Percentiles rank a stretch among this genome's conserved stretches.
phyloP scores from a whole-genome alignment of 495 filamentous ascomycete species.

The Lepidopterella palustris region DNA sequence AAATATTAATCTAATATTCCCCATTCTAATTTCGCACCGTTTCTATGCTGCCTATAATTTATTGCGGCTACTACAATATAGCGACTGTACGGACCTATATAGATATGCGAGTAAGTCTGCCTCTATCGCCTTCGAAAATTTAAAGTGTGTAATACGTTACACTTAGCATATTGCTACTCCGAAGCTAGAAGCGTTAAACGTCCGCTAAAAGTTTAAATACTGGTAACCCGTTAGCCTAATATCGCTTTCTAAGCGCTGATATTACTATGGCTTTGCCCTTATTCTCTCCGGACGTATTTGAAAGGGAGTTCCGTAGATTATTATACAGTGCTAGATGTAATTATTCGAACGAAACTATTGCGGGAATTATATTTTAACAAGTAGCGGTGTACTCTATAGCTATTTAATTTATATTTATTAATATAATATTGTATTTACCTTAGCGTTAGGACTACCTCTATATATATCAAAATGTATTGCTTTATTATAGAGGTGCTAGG shows the following conservation, averaged over 20 bases:
- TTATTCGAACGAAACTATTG: neutral
- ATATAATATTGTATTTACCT: neutral
- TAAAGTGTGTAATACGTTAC: neutral
- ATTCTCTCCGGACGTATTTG: neutral
- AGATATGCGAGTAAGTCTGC: neutral
- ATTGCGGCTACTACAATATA: neutral
- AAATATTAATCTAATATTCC: neutral
- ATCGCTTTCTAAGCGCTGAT: neutral
- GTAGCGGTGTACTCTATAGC: neutral
- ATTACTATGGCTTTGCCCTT: neutral
- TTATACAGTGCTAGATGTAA: neutral
- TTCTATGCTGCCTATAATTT: too few relatives aligned
- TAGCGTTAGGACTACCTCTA: neutral
- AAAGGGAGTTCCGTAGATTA: neutral
- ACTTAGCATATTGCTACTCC: neutral
- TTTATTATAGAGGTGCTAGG: neutral
- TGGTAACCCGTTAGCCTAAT: neutral
- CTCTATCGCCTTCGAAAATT: neutral
- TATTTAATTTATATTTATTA: neutral
- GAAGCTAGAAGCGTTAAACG: neutral
- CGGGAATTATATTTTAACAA: neutral
- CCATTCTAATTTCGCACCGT: too few relatives aligned
- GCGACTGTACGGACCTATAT: neutral
- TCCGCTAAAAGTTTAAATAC: neutral
- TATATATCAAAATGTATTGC: neutral